Evolutionary conservation across 441 rosid genomes (phyloP), one percentile per base, ranked within the genome.

Genomic region (Croton setiger): DNA sequence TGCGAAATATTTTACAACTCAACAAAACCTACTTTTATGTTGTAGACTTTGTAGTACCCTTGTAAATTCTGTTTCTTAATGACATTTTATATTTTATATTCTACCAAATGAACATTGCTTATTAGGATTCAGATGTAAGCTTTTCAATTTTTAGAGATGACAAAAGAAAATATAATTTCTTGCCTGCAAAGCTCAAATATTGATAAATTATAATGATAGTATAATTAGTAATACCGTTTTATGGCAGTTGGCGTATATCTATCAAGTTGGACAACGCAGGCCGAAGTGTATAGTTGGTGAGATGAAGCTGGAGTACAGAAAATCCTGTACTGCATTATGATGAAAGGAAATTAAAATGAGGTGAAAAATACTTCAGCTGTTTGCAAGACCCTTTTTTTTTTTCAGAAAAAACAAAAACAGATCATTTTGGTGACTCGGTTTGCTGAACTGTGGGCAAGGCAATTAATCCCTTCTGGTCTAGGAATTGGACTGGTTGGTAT

Each of bases 221-320:
- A 75, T 27, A n/a, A 47, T 18, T 0, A n/a, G 17, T 10, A 44
- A 31, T 0, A 35, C 67, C 43, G 67, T 37, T 70, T 41, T n/a
- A 60, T 64, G 62, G 71, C 59, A 20, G 87, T 80, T 85, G 84
- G 80, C 69, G 70, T 72, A 70, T 83, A 77, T 67, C 81, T 75
- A 72, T 87, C 87, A 80, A 48, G 65, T 76, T 72, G 66, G 73
- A 72, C 69, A 54, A 53, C 67, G 76, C 63, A 62, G 67, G 33
- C 70, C 17, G 33, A 27, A 39, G 70, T 60, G 74, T 72, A 64
- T 69, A 70, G 84, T 78, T 70, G 66, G 74, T 68, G 74, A 70
- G 72, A 45, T 47, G 71, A 60, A 47, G 72, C 39, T 47, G 71
- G 68, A 67, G 78, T 80, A 73, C 79, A 59, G 3, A 45, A n/a